phyloP scores from a whole-genome alignment of 345 rosid species.

The Excoecaria cochinchinensis region DNA sequence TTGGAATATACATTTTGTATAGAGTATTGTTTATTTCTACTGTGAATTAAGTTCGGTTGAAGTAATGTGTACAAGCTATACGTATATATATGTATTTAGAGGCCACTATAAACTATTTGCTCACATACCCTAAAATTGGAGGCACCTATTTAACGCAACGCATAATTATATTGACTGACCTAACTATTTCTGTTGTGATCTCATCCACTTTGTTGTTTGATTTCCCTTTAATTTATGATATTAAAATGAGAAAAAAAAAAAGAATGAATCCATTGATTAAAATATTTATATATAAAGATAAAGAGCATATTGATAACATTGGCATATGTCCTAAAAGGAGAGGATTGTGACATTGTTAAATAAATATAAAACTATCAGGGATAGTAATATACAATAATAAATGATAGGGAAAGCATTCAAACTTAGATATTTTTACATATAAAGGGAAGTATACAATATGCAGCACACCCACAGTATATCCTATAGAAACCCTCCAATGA shows the following conservation, averaged over 20 bases:
- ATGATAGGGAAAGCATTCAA: constrained; percentile 8
- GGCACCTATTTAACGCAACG: constrained; percentile 1
- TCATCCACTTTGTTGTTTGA: neutral
- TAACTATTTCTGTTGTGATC: constrained; percentile 16
- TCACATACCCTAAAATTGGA: constrained; percentile 1
- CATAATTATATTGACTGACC: neutral
- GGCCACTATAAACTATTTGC: constrained; percentile 4
- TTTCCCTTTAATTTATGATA: constrained; percentile 1
- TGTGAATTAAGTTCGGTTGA: too few species aligned
- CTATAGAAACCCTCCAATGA: too few species aligned
- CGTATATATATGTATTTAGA: too few species aligned
- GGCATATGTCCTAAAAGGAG: constrained; percentile 2
- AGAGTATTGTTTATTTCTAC: too few species aligned
- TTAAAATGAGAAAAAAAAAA: neutral
- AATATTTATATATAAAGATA: too few species aligned
- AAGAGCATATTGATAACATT: neutral
- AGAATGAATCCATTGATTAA: neutral
- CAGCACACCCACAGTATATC: neutral
- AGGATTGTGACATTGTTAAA: constrained; percentile 18
- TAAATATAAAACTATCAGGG: neutral
- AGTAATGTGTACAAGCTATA: too few species aligned
- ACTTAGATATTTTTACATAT: neutral
- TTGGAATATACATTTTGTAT: too few species aligned
- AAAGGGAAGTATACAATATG: neutral
- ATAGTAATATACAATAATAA: constrained; percentile 7